Conservation (phyloP, 2,329 filamentous ascomycete genomes). For the Metarhizium robertsii region DNA sequence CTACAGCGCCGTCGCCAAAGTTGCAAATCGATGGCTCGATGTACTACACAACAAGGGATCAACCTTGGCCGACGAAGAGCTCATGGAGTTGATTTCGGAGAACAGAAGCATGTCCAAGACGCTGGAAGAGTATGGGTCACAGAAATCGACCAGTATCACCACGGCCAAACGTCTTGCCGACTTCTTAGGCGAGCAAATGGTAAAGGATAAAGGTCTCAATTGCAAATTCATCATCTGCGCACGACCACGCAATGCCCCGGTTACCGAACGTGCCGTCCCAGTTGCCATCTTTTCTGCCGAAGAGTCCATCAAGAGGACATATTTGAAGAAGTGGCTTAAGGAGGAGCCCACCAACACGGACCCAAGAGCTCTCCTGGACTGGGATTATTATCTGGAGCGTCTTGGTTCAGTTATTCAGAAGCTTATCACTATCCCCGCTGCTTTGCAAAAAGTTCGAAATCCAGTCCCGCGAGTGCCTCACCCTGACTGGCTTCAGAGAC, state of each 20-base stretch:
- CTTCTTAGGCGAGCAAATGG: constrained; percentile 96
- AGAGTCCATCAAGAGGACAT: constrained; percentile 75
- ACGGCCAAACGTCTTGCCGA: constrained; percentile 91
- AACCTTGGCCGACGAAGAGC: constrained; percentile 88
- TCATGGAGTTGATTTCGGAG: constrained; percentile 99
- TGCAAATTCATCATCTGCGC: constrained; percentile 99
- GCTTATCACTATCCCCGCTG: constrained; percentile 94
- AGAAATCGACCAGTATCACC: constrained; percentile 99
- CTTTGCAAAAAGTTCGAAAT: constrained; percentile 88
- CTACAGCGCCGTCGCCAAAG: constrained; percentile 83
- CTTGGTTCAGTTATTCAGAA: constrained; percentile 97
- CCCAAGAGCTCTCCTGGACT: constrained; percentile 82
- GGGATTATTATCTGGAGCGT: constrained; percentile 95
- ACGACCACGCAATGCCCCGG: constrained; percentile 75
- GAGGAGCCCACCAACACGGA: constrained; percentile 90
- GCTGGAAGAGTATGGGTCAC: constrained; percentile 85
- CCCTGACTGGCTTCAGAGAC: constrained; percentile 90
- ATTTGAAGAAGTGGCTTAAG: constrained; percentile 89
- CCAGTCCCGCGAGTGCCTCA: constrained; percentile 89
- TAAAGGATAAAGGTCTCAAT: constrained; percentile 97
- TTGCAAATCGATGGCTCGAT: constrained; percentile 94
- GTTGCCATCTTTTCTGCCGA: constrained; percentile 97
- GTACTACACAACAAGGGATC: constrained; percentile 82
- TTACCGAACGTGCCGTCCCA: constrained; percentile 88
- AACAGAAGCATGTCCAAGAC: constrained; percentile 98